phyloP scores from a whole-genome alignment of 2,329 filamentous ascomycete genomes.

The Aureobasidium namibiae region DNA sequence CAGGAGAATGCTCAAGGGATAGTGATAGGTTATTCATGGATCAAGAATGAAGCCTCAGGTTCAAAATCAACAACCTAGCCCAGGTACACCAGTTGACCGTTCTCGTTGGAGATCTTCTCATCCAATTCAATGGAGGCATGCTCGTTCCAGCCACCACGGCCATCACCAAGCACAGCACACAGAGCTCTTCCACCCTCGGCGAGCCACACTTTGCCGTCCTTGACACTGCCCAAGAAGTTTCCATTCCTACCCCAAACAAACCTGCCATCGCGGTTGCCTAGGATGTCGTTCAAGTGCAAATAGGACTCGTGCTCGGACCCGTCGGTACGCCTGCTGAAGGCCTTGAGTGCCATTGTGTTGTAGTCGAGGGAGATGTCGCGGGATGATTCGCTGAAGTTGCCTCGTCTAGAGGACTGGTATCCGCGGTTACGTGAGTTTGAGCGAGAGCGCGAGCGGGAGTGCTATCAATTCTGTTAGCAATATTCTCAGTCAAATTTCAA shows the following conservation, averaged over 20 bases:
- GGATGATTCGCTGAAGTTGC: constrained; percentile 32
- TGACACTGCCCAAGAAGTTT: constrained; percentile 28
- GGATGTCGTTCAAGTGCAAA: constrained; percentile 30
- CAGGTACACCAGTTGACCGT: constrained; percentile 28
- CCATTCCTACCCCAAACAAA: constrained; percentile 30
- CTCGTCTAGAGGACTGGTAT: constrained; percentile 17
- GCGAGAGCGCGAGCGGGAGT: not conserved
- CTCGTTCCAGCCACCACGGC: constrained; percentile 25
- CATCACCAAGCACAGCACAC: constrained; percentile 30
- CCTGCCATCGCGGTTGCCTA: constrained; percentile 30
- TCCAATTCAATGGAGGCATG: constrained; percentile 27
- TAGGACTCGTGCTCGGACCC: constrained; percentile 26
- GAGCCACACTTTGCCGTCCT: constrained; percentile 24
- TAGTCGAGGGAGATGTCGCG: constrained; percentile 27
- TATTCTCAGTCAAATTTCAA: not conserved
- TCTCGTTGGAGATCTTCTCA: constrained; percentile 32
- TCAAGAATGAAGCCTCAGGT: not conserved
- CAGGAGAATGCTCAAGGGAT: not conserved
- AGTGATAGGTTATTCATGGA: not conserved
- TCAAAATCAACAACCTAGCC: not conserved
- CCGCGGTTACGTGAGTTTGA: not conserved
- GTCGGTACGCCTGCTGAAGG: constrained; percentile 25
- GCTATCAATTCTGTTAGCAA: not conserved
- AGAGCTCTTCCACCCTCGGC: constrained; percentile 25
- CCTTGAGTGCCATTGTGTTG: constrained; percentile 25